Evolutionary conservation across 1,139 yeast species (phyloP).

Genomic region (Candida mesenterica): DNA sequence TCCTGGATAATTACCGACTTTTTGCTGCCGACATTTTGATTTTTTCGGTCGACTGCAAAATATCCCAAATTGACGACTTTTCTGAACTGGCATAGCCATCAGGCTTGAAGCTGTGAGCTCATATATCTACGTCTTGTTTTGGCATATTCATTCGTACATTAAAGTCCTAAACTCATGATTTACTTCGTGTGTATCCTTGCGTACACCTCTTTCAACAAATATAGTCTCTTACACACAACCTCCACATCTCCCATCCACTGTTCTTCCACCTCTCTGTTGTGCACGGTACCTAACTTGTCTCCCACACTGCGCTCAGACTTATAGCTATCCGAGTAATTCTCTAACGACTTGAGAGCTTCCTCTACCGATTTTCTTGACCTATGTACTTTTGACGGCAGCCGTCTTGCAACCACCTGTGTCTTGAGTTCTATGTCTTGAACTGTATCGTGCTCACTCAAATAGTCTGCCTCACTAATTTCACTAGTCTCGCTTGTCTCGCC

Average conservation of each 20-base stretch:
- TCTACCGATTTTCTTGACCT: slow-evolving; percentile 4
- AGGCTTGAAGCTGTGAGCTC: no score
- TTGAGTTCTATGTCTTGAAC: background rate
- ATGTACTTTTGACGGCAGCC: background rate
- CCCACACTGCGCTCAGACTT: slow-evolving; percentile 2
- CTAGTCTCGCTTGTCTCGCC: background rate
- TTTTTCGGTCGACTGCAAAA: no score
- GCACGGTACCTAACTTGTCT: slow-evolving; percentile 2
- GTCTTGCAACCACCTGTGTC: background rate
- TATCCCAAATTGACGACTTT: no score
- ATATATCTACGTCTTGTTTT: no score
- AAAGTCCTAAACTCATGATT: no score
- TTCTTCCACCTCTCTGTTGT: slow-evolving; percentile 12
- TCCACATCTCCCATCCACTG: slow-evolving; percentile 28
- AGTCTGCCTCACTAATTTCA: background rate
- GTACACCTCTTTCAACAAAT: slow-evolving; percentile 31
- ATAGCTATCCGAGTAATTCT: slow-evolving; percentile 8
- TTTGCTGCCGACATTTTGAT: no score
- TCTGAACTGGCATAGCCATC: no score
- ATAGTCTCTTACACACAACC: slow-evolving; percentile 28
- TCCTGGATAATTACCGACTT: no score
- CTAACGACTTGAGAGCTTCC: slow-evolving; percentile 13
- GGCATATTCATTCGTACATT: no score
- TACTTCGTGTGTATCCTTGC: slow-evolving; percentile 7
- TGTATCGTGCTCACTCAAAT: background rate